Percentiles rank a stretch among this genome's conserved stretches.
These are phyloP conservation scores for Cyathus striatus DNA, from an alignment of 768 basidiomycete genomes.

Conservation along the genomic window DNA sequence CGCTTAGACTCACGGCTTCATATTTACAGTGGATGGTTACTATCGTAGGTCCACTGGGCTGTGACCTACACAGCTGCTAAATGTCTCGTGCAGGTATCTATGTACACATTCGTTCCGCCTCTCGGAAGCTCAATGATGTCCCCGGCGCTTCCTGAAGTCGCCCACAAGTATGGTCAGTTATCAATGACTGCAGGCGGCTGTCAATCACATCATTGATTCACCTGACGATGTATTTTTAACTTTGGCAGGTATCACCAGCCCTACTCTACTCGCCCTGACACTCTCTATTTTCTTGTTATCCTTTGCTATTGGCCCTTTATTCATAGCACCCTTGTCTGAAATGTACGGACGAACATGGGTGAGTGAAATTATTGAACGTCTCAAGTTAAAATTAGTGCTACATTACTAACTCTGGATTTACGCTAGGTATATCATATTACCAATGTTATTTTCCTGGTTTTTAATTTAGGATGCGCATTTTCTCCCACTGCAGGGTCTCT, in stretches of 20 bases:
- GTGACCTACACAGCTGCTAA: not conserved
- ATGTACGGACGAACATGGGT: slow-evolving; percentile 74
- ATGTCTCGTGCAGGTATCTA: slow-evolving; percentile 25
- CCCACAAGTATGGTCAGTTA: slow-evolving; percentile 30
- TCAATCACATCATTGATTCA: not conserved
- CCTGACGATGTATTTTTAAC: not conserved
- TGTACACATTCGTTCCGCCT: slow-evolving; percentile 32
- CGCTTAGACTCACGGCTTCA: not conserved
- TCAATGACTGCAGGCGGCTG: not conserved
- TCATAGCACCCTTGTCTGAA: slow-evolving; percentile 67
- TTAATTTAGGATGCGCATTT: slow-evolving; percentile 68
- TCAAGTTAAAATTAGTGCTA: not conserved
- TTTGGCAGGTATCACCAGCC: slow-evolving; percentile 32
- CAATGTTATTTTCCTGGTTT: slow-evolving; percentile 56
- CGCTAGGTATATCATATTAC: slow-evolving; percentile 61
- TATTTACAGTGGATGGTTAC: not conserved
- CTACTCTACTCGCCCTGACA: slow-evolving; percentile 50
- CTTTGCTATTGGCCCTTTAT: slow-evolving; percentile 61
- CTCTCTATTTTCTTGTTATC: slow-evolving; percentile 61
- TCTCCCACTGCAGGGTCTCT: slow-evolving; percentile 50
- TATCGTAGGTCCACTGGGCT: not conserved
- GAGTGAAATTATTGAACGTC: slow-evolving; percentile 6
- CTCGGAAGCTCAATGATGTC: slow-evolving; percentile 50
- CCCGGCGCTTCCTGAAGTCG: slow-evolving; percentile 56
- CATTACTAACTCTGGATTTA: not conserved